These are phyloP conservation scores for Pythium volutum DNA, from an alignment of 352 stramenopile genomes.

Conservation along the genomic window DNA sequence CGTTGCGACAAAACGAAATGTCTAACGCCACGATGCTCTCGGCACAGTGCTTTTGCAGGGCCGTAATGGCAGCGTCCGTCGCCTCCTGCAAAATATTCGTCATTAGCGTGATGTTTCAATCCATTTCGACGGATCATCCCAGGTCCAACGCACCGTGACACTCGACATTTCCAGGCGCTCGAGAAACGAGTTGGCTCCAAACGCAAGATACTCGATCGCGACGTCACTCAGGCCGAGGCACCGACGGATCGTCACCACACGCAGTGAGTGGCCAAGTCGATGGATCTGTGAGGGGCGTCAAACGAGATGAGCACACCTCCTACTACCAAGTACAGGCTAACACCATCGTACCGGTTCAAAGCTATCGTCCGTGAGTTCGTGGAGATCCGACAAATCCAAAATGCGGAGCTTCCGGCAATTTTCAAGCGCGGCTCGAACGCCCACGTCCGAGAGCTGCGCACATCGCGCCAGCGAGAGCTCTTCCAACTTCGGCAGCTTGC, in stretches of 20 bases:
- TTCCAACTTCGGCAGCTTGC: slow-evolving; percentile 48
- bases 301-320: not conserved
- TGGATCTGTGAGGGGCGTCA: slow-evolving; percentile 32
- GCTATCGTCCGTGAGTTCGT: slow-evolving; percentile 57
- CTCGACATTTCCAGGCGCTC: slow-evolving; percentile 73
- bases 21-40: slow-evolving; percentile 48
- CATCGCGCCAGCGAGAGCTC: slow-evolving; percentile 71
- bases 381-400: slow-evolving; percentile 70
- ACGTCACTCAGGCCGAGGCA: slow-evolving; percentile 60
- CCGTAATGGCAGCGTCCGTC: slow-evolving; percentile 48
- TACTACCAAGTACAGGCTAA: not conserved
- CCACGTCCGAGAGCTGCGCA: slow-evolving; percentile 56
- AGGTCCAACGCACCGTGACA: slow-evolving; percentile 45
- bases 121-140: not conserved
- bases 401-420: slow-evolving; percentile 53
- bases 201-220: slow-evolving; percentile 53
- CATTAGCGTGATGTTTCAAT: not conserved
- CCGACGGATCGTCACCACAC: slow-evolving; percentile 51
- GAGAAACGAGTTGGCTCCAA: slow-evolving; percentile 54
- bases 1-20: slow-evolving; percentile 74
- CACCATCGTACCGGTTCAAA: slow-evolving; percentile 52
- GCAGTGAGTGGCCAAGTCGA: slow-evolving; percentile 45
- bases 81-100: slow-evolving; percentile 32
- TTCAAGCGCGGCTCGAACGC: slow-evolving; percentile 45
- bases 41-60: slow-evolving; percentile 49